These are phyloP conservation scores for Fusarium albidum DNA, from an alignment of 2,329 filamentous ascomycete genomes.

Conservation along the genomic window DNA sequence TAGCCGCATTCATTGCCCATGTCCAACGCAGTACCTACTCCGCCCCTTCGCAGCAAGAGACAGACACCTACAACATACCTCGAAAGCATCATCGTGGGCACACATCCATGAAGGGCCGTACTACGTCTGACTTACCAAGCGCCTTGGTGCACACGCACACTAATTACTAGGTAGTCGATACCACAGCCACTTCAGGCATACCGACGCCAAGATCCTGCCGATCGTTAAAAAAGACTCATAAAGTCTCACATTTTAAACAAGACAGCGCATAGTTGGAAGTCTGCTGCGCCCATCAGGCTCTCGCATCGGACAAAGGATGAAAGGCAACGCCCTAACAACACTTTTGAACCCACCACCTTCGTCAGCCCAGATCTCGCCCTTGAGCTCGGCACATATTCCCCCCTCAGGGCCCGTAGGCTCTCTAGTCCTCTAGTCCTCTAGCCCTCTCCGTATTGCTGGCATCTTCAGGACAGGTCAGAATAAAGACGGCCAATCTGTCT, in stretches of 20 bases:
- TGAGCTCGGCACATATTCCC: neutral
- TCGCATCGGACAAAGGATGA: neutral
- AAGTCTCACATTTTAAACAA: neutral
- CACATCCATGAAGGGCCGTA: too few species aligned
- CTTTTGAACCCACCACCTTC: conserved; percentile 13
- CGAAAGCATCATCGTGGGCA: neutral
- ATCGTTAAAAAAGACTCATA: neutral
- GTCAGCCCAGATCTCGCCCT: conserved; percentile 19
- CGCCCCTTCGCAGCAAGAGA: conserved; percentile 1
- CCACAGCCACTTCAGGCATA: conserved; percentile 26
- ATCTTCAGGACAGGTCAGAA: neutral
- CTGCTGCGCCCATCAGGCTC: neutral
- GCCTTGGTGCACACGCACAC: conserved; percentile 14
- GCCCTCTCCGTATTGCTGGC: neutral
- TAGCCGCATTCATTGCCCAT: neutral
- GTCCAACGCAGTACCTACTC: too few species aligned
- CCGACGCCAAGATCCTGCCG: conserved; percentile 14
- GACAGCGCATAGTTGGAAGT: neutral
- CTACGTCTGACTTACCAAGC: conserved; percentile 27
- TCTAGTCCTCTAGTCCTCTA: too few species aligned
- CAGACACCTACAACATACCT: neutral
- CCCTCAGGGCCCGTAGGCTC: too few species aligned
- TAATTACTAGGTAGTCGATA: too few species aligned
- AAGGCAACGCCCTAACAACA: too few species aligned
- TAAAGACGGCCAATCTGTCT: neutral